Evolutionary conservation across 2,329 filamentous ascomycete species (phyloP).

Genomic region (Cordyceps cicadae): DNA sequence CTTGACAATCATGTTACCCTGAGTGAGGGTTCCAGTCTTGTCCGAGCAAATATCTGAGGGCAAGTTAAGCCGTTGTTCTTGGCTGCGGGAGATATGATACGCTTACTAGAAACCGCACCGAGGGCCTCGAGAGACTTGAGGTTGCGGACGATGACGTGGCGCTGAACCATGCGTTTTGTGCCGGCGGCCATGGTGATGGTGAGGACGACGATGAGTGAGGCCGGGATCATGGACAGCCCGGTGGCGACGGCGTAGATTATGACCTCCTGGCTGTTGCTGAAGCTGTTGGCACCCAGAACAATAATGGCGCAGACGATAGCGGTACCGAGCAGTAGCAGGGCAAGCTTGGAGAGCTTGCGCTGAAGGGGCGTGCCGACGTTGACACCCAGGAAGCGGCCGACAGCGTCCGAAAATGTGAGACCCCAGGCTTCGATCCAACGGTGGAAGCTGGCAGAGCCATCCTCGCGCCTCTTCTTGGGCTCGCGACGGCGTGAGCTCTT

Average conservation of each 20-base stretch:
- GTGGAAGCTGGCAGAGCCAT: conserved; percentile 26
- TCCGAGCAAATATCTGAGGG: conserved; percentile 43
- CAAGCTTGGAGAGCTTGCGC: conserved; percentile 61
- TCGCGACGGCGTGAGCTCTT: conserved; percentile 27
- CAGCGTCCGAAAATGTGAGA: conserved; percentile 27
- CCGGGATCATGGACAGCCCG: conserved; percentile 42
- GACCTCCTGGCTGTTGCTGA: conserved; percentile 30
- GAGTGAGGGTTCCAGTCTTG: conserved; percentile 48
- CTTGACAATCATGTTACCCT: conserved; percentile 45
- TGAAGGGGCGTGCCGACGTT: conserved; percentile 59
- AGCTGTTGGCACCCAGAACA: conserved; percentile 35
- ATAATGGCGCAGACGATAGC: conserved; percentile 40
- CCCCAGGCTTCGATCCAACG: conserved; percentile 29
- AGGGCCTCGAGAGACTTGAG: conserved; percentile 44
- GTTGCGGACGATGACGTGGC: conserved; percentile 45
- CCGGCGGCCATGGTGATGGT: conserved; percentile 53
- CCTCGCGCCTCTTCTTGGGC: conserved; percentile 37
- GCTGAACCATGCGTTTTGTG: conserved; percentile 45
- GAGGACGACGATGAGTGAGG: conserved; percentile 42
- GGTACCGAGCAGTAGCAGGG: conserved; percentile 56
- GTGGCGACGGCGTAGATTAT: conserved; percentile 38
- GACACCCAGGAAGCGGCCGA: conserved; percentile 40
- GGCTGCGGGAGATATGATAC: conserved; percentile 7
- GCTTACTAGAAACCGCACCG: conserved; percentile 41
- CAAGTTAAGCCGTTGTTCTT: conserved; percentile 17